Percentiles rank a stretch among this genome's conserved stretches.
These are phyloP conservation scores for Eucalyptus paniculata DNA, from an alignment of 345 rosid genomes.

Conservation along the genomic window DNA sequence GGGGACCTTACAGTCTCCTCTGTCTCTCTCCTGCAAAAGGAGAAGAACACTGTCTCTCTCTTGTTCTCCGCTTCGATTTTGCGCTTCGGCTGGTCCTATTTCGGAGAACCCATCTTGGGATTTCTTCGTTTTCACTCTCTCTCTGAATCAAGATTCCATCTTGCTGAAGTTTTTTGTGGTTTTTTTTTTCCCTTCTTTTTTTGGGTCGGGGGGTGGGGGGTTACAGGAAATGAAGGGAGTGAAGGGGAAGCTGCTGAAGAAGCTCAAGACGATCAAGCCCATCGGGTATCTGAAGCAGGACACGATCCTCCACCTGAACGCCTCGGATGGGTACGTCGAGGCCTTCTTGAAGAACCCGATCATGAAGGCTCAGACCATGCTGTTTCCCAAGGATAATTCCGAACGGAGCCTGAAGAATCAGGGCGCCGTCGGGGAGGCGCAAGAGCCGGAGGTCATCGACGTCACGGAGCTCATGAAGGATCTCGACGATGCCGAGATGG, in stretches of 20 bases:
- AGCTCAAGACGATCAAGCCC: constrained; percentile 43
- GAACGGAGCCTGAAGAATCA: constrained; percentile 1
- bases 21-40: background rate
- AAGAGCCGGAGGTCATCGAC: constrained; percentile 23
- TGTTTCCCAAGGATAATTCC: constrained; percentile 1
- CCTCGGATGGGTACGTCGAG: constrained; percentile 46
- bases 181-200: background rate
- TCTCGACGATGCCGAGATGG: constrained; percentile 25
- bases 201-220: background rate
- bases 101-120: background rate
- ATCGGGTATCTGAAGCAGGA: constrained; percentile 56
- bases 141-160: background rate
- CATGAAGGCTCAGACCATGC: constrained; percentile 7
- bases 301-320: constrained; percentile 40
- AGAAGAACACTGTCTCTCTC: background rate
- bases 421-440: background rate
- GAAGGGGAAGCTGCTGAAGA: constrained; percentile 67
- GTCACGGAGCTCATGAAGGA: constrained; percentile 34
- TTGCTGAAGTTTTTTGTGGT: background rate
- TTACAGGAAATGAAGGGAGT: constrained; percentile 46
- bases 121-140: background rate
- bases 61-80: background rate
- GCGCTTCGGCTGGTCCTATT: background rate
- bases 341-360: constrained; percentile 9
- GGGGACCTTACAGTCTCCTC: background rate